Conservation (phyloP, 208 protist genomes). For the Wallacemonas collosoma region DNA sequence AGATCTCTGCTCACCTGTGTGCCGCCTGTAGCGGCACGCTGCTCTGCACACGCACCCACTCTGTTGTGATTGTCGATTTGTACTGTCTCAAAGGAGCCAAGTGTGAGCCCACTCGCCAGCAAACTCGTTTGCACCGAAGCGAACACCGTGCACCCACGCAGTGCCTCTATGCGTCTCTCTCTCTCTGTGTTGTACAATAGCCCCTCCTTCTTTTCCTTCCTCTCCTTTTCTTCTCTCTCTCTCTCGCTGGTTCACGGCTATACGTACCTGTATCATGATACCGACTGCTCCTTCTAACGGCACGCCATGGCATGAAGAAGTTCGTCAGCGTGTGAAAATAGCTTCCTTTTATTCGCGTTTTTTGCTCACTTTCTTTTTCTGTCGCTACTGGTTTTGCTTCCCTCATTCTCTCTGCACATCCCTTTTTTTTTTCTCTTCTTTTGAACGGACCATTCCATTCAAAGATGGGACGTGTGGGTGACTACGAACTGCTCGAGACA, state of each 20-base stretch:
- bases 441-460: constrained; percentile 4
- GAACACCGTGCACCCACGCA: too few species aligned
- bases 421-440: constrained; percentile 14
- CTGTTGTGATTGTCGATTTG: too few species aligned
- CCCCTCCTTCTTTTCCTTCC: neutral
- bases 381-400: neutral
- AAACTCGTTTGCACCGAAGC: too few species aligned
- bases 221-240: neutral
- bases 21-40: too few species aligned
- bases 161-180: neutral
- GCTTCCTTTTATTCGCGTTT: neutral
- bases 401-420: neutral
- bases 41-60: too few species aligned
- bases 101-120: too few species aligned
- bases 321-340: neutral
- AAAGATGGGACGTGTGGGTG: constrained; percentile 71
- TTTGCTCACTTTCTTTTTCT: neutral
- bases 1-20: too few species aligned
- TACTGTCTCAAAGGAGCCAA: too few species aligned
- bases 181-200: neutral
- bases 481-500: constrained; percentile 85
- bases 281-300: too few species aligned
- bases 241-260: neutral
- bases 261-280: too few species aligned
- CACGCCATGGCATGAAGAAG: too few species aligned